Conservation (phyloP, 306 rosid genomes). For the Rosa persica region DNA sequence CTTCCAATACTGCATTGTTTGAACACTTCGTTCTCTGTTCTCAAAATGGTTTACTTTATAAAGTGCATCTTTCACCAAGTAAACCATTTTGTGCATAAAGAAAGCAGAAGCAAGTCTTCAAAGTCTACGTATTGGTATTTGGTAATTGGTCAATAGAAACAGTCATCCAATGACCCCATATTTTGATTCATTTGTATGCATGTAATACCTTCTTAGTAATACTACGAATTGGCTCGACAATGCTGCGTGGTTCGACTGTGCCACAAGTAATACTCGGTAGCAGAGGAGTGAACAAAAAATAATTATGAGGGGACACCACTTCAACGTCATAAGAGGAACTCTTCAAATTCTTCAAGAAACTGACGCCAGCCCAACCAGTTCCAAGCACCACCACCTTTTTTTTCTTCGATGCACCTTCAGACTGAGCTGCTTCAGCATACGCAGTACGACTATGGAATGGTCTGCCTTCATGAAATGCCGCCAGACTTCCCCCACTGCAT, state of each 20-base stretch:
- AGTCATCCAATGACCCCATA: neutral
- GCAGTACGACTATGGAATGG: constrained; percentile 17
- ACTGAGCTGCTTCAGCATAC: constrained; percentile 28
- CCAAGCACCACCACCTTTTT: constrained; percentile 85
- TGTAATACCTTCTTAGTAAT: constrained; percentile 61
- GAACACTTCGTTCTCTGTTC: neutral
- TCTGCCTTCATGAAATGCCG: constrained; percentile 39
- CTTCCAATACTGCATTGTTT: neutral
- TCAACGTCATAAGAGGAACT: constrained; percentile 58
- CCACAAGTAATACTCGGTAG: constrained; percentile 83
- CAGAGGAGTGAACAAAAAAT: constrained; percentile 82
- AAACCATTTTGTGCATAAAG: neutral
- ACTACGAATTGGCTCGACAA: constrained; percentile 69
- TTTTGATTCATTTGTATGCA: neutral
- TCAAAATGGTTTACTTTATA: neutral
- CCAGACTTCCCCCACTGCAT: constrained; percentile 70
- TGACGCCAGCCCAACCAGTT: constrained; percentile 84
- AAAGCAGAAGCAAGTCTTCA: neutral
- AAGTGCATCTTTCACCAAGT: neutral
- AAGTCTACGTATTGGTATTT: neutral
- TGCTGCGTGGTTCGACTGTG: constrained; percentile 71
- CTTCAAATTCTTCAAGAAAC: constrained; percentile 66
- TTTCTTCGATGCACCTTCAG: constrained; percentile 22
- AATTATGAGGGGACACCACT: constrained; percentile 80
- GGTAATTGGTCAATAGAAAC: neutral